Evolutionary conservation across 495 filamentous ascomycete species (phyloP), one percentile per base, ranked within the genome.

Genomic region (Ramalina intermedia): DNA sequence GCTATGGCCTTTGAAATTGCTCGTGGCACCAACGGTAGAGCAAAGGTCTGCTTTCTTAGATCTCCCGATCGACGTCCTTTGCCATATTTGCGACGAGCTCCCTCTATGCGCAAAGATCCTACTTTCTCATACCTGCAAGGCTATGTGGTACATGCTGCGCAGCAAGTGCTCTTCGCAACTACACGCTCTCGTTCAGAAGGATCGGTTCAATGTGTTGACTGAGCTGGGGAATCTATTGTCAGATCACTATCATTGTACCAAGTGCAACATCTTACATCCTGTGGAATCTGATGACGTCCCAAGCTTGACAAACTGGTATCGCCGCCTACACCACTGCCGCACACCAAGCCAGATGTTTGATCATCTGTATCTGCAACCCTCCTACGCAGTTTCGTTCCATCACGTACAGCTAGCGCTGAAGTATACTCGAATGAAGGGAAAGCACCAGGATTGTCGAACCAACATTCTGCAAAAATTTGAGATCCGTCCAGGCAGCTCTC

Each of bases 11-110:
- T 49, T 33, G 47, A 49, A 49, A 27, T 43, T 49, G 47, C 35
- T 43, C 47, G 47, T 29, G 26, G 42, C 47, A 37, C 47, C 47
- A 27, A 24, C 37, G 37, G 47, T 49, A 49, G 39, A 49, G 47
- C 47, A 49, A 39, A 49, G 1, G 37, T 49, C 47, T 49, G 38
- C 47, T 49, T 49, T 49, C 33, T 23, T 49, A 49, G 38, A 49
- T 49, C 47, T 49, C 47, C 47, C 47, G 43, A 17, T 49, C 47
- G 47, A 49, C 47, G 42, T 49, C 47, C 38, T 49, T 49, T 49
- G 21, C 38, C 26, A 13, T 43, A 43, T 49, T 33, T 36, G 47
- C 39, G 47, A 43, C 47, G 12, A 49, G 42, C 37, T 49, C 20
- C 47, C 38, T 49, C 39, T 49, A 49, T 49, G 37, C 47, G 47